Evolutionary conservation across 208 protist species (phyloP).

Genomic region (Leishmania arabica): DNA sequence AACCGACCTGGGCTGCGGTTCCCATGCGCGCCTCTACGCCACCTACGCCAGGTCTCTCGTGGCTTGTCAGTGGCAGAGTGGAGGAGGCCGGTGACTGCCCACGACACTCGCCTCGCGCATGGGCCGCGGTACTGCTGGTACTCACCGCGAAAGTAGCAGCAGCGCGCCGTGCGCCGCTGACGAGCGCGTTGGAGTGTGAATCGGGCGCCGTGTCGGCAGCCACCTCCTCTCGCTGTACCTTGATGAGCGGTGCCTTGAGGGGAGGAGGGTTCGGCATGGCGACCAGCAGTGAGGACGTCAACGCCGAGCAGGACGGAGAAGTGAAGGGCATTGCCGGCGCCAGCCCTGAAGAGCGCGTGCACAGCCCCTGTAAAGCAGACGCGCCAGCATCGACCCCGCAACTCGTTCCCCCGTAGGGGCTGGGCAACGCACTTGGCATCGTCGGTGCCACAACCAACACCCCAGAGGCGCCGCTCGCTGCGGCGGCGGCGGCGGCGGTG

Average conservation of each 20-base stretch:
- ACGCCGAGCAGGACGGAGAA: background rate
- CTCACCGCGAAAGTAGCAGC: conserved; percentile 1
- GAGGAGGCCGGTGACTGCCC: background rate
- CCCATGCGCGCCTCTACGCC: background rate
- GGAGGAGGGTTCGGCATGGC: conserved; percentile 8
- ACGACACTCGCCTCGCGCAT: background rate
- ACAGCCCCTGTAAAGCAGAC: background rate
- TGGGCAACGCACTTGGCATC: background rate
- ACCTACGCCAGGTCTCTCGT: background rate
- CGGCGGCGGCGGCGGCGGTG: background rate
- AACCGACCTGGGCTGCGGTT: background rate
- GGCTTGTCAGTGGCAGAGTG: background rate
- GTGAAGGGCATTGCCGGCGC: background rate
- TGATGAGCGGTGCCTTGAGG: conserved; percentile 18
- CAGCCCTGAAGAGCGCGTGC: background rate
- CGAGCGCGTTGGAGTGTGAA: conserved; percentile 5
- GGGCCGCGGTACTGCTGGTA: background rate
- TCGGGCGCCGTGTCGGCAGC: conserved; percentile 15
- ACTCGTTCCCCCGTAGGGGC: background rate
- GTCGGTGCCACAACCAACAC: background rate
- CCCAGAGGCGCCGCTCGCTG: background rate
- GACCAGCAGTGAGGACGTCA: conserved; percentile 5
- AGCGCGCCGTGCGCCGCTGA: conserved; percentile 8
- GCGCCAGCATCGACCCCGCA: background rate
- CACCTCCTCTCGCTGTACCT: conserved; percentile 24